Evolutionary conservation across 2,329 filamentous ascomycete genomes (phyloP).

Genomic region (Botrytis elliptica): DNA sequence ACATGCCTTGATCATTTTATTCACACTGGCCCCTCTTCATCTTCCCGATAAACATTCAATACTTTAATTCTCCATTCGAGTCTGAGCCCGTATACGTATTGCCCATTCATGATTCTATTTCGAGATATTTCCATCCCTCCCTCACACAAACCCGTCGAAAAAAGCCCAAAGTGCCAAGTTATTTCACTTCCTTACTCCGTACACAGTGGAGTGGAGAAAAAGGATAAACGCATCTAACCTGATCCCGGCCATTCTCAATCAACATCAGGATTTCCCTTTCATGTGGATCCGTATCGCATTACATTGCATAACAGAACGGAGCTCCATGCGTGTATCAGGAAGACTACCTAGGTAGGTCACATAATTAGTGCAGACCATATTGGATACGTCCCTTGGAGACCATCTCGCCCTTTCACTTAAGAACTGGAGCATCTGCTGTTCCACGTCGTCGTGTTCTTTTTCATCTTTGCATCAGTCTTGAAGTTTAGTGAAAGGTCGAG

Average conservation of each 20-base stretch:
- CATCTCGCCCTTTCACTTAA: conserved; percentile 18
- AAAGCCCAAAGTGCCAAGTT: background rate
- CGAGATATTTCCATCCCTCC: background rate
- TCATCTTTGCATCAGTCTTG: background rate
- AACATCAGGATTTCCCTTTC: background rate
- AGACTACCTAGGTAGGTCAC: background rate
- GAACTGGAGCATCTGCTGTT: conserved; percentile 14
- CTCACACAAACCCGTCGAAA: no score
- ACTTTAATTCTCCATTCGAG: background rate
- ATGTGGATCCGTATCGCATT: background rate
- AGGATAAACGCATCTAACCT: background rate
- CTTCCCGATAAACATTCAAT: background rate
- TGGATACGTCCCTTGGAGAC: background rate
- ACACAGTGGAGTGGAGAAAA: background rate
- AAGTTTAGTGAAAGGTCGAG: conserved; percentile 1
- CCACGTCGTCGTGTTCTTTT: conserved; percentile 8
- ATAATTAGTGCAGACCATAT: background rate
- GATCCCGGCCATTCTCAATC: conserved; percentile 4
- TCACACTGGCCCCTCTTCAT: background rate
- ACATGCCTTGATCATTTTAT: background rate
- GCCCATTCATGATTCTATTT: background rate
- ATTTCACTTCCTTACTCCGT: conserved; percentile 2
- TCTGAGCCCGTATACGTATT: background rate
- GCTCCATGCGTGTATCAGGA: conserved; percentile 14
- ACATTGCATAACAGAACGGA: background rate